Evolutionary conservation across 2,329 filamentous ascomycete species (phyloP), one percentile per base, ranked within the genome.

Genomic region (Herpotrichia juniperi): DNA sequence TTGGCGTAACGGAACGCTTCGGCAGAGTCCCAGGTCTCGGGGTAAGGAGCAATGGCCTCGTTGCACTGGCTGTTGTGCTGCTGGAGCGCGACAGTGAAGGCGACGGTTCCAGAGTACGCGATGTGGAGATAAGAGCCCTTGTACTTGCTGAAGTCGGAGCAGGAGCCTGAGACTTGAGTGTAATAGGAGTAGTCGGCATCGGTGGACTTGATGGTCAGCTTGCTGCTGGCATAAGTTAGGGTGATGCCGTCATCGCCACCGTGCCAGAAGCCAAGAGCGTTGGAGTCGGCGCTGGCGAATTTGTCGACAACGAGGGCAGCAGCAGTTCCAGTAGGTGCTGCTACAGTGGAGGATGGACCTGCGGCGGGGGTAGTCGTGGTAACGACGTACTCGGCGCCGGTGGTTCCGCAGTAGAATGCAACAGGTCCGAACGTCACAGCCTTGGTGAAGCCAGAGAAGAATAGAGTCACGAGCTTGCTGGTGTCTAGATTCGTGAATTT

Each of bases 1-100:
- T 75, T 78, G 1, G 78, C 72, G 65, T 90, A 89, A 39, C 86
- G 80, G 3, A 78, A 75, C 1, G 86, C 86, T 67, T 89, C 85
- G 16, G 88, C 76, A 0, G 84, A 86, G 66, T 89, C 87, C 79
- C 86, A 87, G 0, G 86, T 88, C 66, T 84, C 84, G 0, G 87
- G 87, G 62, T 81, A 88, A 0, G 87, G 87, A 16, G 78, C 78
- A 22, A 83, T 76, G 16, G 68, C 64, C 4, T 79, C 73, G 64
- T 85, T 78, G 65, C 87, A 89, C 16, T 78, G 72, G 17, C 76
- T 73, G 61, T 90, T 90, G 72, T 88, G 83, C 71, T 89, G 86
- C 61, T 87, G 86, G 45, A 90, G 69, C 1, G 86, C 80, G 40
- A 89, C 75, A 6, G 81, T 84, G 69, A 89, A 90, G 22, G 82